Percentiles rank a stretch among this genome's conserved stretches.
Conservation (phyloP, 2,329 filamentous ascomycete species). For the Ascosphaera aggregata region DNA sequence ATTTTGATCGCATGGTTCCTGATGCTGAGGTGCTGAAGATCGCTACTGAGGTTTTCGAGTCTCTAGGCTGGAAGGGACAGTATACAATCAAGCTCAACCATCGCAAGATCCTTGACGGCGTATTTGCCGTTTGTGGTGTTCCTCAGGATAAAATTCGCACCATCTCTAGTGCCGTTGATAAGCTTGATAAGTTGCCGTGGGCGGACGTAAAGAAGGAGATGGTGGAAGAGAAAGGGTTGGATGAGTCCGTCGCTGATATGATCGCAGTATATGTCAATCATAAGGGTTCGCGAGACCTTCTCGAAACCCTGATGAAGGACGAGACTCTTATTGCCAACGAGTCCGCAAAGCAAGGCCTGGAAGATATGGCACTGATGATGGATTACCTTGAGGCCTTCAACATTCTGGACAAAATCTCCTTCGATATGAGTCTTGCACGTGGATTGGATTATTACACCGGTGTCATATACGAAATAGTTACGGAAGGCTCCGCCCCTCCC, state of each 20-base stretch:
- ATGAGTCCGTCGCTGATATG: conserved; percentile 52
- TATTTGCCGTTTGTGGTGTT: conserved; percentile 81
- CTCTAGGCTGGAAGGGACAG: conserved; percentile 46
- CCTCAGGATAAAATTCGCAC: conserved; percentile 66
- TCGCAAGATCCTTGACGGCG: conserved; percentile 76
- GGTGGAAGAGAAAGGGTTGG: conserved; percentile 74
- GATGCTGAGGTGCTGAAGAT: conserved; percentile 79
- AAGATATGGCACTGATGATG: conserved; percentile 61
- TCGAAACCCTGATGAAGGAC: conserved; percentile 45
- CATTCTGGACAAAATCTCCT: conserved; percentile 51
- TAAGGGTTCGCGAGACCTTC: conserved; percentile 51
- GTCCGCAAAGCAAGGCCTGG: conserved; percentile 54
- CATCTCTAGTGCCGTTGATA: conserved; percentile 86
- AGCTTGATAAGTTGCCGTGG: conserved; percentile 86
- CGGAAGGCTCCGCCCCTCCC: conserved; percentile 46
- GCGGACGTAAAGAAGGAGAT: conserved; percentile 77
- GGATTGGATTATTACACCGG: conserved; percentile 88
- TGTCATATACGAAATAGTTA: conserved; percentile 75
- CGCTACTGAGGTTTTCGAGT: conserved; percentile 63
- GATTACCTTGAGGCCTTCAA: conserved; percentile 60
- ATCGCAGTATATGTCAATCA: conserved; percentile 67
- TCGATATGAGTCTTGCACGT: conserved; percentile 74
- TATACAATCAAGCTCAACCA: conserved; percentile 91
- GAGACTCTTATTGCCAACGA: conserved; percentile 45
- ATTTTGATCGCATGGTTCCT: conserved; percentile 74